phyloP scores from a whole-genome alignment of 2,329 filamentous ascomycete species.

The Podosphaera aphanis region DNA sequence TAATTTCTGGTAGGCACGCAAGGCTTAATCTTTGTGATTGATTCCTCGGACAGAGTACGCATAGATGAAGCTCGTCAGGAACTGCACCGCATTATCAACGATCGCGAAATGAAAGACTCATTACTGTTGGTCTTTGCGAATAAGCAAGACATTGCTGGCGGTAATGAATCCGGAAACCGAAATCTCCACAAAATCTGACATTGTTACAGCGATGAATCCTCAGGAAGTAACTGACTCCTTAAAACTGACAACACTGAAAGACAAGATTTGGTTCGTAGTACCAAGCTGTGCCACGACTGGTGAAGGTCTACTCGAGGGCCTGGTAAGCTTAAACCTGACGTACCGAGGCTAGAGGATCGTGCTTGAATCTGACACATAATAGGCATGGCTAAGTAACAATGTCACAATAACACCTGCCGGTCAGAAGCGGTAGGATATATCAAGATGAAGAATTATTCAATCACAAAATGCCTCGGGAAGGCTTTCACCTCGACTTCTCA shows the following conservation, averaged over 20 bases:
- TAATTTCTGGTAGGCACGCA: slow-evolving; percentile 45
- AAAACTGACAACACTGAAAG: slow-evolving; percentile 53
- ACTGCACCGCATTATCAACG: slow-evolving; percentile 90
- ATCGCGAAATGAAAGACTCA: slow-evolving; percentile 92
- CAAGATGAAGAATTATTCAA: not conserved
- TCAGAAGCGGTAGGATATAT: slow-evolving; percentile 1
- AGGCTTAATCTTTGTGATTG: slow-evolving; percentile 95
- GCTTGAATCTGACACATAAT: slow-evolving; percentile 2
- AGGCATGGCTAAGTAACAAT: slow-evolving; percentile 63
- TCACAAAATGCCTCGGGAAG: not conserved
- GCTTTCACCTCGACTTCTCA: not conserved
- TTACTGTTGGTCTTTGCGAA: slow-evolving; percentile 91
- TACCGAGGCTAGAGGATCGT: slow-evolving; percentile 1
- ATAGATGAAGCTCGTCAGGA: slow-evolving; percentile 87
- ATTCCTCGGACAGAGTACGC: slow-evolving; percentile 74
- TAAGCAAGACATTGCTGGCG: slow-evolving; percentile 83
- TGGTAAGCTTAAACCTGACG: slow-evolving; percentile 27
- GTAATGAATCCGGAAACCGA: slow-evolving; percentile 21
- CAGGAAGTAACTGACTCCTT: slow-evolving; percentile 59
- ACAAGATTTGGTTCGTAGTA: slow-evolving; percentile 68
- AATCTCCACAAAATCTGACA: slow-evolving; percentile 2
- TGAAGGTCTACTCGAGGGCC: slow-evolving; percentile 57
- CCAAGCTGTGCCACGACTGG: slow-evolving; percentile 64
- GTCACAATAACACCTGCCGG: slow-evolving; percentile 37
- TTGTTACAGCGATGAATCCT: slow-evolving; percentile 43